phyloP scores from a whole-genome alignment of 2,329 filamentous ascomycete genomes.

The Xylariaceae sp. region DNA sequence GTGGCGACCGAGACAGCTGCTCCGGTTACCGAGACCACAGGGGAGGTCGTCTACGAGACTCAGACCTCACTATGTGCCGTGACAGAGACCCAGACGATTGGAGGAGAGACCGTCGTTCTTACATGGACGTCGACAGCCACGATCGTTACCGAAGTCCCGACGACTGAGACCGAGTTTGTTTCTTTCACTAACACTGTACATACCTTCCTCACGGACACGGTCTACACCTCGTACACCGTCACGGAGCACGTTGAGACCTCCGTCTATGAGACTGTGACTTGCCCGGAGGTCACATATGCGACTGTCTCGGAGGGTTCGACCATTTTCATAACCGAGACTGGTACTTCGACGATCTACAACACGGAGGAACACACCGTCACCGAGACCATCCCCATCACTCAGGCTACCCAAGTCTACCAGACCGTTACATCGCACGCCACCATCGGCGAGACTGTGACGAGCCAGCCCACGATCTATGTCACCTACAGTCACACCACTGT shows the following conservation, averaged over 20 bases:
- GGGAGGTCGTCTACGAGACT: conserved; percentile 38
- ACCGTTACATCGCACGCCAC: conserved; percentile 38
- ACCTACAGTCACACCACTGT: conserved; percentile 32
- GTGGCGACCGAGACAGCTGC: conserved; percentile 23
- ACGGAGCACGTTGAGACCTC: conserved; percentile 30
- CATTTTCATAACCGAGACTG: conserved; percentile 39
- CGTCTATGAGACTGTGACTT: conserved; percentile 36
- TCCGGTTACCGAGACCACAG: conserved; percentile 35
- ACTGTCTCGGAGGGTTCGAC: conserved; percentile 41
- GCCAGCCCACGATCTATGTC: conserved; percentile 31
- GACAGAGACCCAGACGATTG: conserved; percentile 41
- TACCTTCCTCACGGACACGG: conserved; percentile 6
- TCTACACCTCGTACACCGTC: conserved; percentile 32
- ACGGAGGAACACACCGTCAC: conserved; percentile 32
- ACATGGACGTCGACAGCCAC: conserved; percentile 39
- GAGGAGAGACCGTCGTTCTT: conserved; percentile 37
- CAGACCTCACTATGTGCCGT: conserved; percentile 42
- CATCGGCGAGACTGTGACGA: conserved; percentile 32
- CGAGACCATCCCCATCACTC: conserved; percentile 39
- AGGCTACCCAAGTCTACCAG: conserved; percentile 36
- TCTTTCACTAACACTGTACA: conserved; percentile 30
- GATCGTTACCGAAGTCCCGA: conserved; percentile 30
- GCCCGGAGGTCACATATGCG: conserved; percentile 38
- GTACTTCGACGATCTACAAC: conserved; percentile 37
- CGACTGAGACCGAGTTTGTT: conserved; percentile 30